These are phyloP conservation scores for Sugiyamaella smithiae DNA, from an alignment of 805 yeast genomes.

Conservation along the genomic window DNA sequence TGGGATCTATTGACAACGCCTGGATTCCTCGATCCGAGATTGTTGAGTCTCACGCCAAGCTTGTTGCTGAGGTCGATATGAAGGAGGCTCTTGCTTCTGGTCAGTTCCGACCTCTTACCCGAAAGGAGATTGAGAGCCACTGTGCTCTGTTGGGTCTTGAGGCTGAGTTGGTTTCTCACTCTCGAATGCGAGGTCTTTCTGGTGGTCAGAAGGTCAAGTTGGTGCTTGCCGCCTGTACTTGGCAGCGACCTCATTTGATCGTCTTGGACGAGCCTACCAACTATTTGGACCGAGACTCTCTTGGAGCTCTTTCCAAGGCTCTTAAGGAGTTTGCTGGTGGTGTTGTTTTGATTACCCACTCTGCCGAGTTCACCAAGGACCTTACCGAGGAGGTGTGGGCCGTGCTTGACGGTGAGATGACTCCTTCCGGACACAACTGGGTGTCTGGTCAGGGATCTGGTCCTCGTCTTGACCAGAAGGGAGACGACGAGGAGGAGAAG, in stretches of 20 bases:
- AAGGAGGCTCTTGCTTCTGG: constrained; percentile 99
- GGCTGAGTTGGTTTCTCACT: constrained; percentile 98
- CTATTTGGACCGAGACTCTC: constrained; percentile 96
- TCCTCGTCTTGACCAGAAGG: constrained; percentile 98
- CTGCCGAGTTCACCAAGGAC: constrained; percentile 99
- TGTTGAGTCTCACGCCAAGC: constrained; percentile 94
- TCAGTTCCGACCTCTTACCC: constrained; percentile 99
- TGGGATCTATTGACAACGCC: constrained; percentile 99
- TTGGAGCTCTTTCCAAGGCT: constrained; percentile 99
- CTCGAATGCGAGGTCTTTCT: constrained; percentile 99
- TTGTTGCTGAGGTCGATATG: constrained; percentile 99
- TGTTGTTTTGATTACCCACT: constrained; percentile 98
- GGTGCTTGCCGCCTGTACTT: constrained; percentile 99
- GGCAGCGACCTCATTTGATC: constrained; percentile 99
- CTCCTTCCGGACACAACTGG: constrained; percentile 99
- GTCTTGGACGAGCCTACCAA: constrained; percentile 99
- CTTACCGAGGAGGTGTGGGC: constrained; percentile 99
- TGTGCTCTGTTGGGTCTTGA: constrained; percentile 98
- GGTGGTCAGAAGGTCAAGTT: constrained; percentile 99
- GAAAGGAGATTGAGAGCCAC: constrained; percentile 99
- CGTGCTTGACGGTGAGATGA: constrained; percentile 95
- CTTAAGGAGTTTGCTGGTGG: constrained; percentile 99
- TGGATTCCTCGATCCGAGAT: constrained; percentile 99
- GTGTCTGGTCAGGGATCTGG: constrained; percentile 99
- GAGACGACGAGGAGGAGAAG: constrained; percentile 91